A percentile compares a stretch with the other conserved stretches of the same genome.
Evolutionary conservation across 2,329 filamentous ascomycete genomes (phyloP).

Genomic region (Cercospora zeae-maydis): DNA sequence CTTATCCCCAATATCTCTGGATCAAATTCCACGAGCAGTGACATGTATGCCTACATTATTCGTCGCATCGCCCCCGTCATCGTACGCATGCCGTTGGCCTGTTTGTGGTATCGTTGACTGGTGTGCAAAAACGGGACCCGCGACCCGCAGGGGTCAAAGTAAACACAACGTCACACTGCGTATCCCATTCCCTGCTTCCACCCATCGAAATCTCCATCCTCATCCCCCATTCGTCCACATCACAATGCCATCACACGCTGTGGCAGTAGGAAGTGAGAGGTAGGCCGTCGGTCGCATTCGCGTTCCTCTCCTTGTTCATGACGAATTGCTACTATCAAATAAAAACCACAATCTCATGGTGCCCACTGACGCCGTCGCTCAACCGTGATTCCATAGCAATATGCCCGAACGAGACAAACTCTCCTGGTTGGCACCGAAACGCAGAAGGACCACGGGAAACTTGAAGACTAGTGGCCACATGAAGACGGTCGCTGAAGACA

Average conservation of each 20-base stretch:
- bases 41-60: no score
- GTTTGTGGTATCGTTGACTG: no score
- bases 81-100: no score
- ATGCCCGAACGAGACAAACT: constrained; percentile 16
- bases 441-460: constrained; percentile 28
- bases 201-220: constrained; percentile 8
- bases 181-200: constrained; percentile 15
- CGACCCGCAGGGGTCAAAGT: background rate
- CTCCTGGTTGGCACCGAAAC: constrained; percentile 30
- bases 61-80: no score
- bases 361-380: background rate
- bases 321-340: background rate
- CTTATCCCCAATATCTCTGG: no score
- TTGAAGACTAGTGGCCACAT: constrained; percentile 21
- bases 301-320: background rate
- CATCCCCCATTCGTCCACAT: constrained; percentile 8
- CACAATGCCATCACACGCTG: constrained; percentile 15
- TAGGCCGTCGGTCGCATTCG: constrained; percentile 3
- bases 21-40: no score
- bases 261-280: background rate
- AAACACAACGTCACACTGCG: constrained; percentile 12
- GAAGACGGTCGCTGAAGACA: constrained; percentile 10
- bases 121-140: background rate
- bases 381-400: background rate
- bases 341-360: background rate